Conservation (phyloP, 1,139 yeast species). For the Candida pseudoviswanathii region DNA sequence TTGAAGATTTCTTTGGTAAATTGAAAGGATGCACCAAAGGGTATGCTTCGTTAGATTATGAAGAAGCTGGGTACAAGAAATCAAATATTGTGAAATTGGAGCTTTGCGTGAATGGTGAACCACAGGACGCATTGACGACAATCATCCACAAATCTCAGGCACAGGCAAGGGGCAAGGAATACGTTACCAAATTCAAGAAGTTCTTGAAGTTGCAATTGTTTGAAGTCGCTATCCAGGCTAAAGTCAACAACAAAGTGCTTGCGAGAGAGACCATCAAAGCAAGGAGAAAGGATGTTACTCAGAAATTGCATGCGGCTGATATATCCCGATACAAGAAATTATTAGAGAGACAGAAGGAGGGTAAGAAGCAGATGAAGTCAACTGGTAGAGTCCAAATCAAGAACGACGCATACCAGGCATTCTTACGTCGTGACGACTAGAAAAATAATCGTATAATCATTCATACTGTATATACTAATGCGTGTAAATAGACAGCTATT, state of each 20-base stretch:
- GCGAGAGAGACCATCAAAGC: constrained; percentile 96
- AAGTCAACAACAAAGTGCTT: constrained; percentile 76
- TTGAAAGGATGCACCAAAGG: constrained; percentile 89
- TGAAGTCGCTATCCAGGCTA: constrained; percentile 92
- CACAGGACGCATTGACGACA: constrained; percentile 91
- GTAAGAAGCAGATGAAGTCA: constrained; percentile 82
- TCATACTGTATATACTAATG: neutral
- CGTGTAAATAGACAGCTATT: neutral
- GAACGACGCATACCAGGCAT: constrained; percentile 83
- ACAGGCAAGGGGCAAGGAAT: constrained; percentile 70
- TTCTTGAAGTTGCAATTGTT: constrained; percentile 79
- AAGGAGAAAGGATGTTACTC: constrained; percentile 88
- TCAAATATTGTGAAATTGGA: constrained; percentile 88
- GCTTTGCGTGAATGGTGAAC: constrained; percentile 82
- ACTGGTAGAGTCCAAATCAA: constrained; percentile 78
- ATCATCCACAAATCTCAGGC: constrained; percentile 85
- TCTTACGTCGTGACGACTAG: constrained; percentile 41
- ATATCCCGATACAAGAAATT: constrained; percentile 87
- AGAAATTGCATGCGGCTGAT: constrained; percentile 91
- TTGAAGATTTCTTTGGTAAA: constrained; percentile 94
- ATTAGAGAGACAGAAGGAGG: constrained; percentile 87
- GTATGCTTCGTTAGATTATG: constrained; percentile 92
- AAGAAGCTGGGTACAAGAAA: constrained; percentile 82
- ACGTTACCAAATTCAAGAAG: constrained; percentile 81
- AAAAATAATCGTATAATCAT: too few species aligned